Conservation (phyloP, 306 rosid genomes). For the Quillaja saponaria region DNA sequence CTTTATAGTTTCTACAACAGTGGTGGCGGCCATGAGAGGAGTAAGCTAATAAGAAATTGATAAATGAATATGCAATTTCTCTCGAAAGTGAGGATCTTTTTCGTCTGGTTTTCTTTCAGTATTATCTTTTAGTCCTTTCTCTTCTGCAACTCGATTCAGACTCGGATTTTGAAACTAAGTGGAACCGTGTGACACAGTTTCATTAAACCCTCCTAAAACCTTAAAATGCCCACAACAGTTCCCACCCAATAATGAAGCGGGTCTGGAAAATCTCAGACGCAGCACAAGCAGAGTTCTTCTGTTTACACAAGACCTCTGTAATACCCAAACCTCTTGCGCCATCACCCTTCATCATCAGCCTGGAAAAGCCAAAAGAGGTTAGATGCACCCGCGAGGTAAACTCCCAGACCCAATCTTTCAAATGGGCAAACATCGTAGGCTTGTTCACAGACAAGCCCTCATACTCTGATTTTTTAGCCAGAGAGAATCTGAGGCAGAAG, state of each 20-base stretch:
- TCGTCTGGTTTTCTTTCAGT: too few relatives aligned
- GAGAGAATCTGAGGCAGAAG: conserved; percentile 22
- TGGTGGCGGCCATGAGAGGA: too few relatives aligned
- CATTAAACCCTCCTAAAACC: too few relatives aligned
- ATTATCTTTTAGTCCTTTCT: too few relatives aligned
- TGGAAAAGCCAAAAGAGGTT: conserved; percentile 22
- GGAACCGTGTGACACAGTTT: too few relatives aligned
- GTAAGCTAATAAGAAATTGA: too few relatives aligned
- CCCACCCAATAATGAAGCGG: conserved; percentile 51
- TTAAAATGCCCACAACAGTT: conserved; percentile 15
- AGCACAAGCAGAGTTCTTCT: conserved; percentile 35
- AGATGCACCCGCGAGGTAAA: conserved; percentile 27
- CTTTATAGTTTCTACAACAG: too few relatives aligned
- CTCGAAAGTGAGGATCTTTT: too few relatives aligned
- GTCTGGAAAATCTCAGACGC: conserved; percentile 51
- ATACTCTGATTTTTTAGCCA: background rate
- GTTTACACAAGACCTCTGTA: conserved; percentile 26
- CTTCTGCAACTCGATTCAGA: too few relatives aligned
- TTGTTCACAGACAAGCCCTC: conserved; percentile 29
- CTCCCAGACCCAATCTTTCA: conserved; percentile 14
- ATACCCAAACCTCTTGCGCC: conserved; percentile 22
- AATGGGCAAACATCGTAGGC: conserved; percentile 16
- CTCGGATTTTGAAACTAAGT: too few relatives aligned
- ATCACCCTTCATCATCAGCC: conserved; percentile 14
- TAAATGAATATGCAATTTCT: too few relatives aligned